Evolutionary conservation across 371 early-diverging fungal genomes (phyloP), one percentile per base, ranked within the genome.

Genomic region (Phascolomyces articulosus): DNA sequence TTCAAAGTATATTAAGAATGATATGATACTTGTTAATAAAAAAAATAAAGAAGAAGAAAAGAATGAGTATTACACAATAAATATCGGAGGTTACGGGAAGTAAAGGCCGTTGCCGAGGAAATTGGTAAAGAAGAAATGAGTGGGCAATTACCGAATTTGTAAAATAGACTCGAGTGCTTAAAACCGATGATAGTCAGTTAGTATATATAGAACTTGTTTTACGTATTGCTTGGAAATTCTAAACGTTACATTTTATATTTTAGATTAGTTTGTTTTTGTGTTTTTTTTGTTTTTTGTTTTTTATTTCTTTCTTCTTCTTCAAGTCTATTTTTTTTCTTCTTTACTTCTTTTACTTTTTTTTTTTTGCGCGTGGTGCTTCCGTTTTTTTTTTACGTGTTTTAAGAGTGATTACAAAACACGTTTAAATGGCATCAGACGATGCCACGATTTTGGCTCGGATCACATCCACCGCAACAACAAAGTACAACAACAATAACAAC

Each of bases 61-160:
- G 9, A 44, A 31, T 13, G 38, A 9, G 44, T 44, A 13, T 6
- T 38, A 9, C 38, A 38, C 16, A 16, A n/a, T 44, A 13, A 44
- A 13, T 26, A 26, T 38, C 47, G 48, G 27, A 40, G 38, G 40
- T 55, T 38, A 55, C 38, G 34, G 56, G 34, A 9, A 55, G 16
- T 20, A 10, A 55, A n/a, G n/a, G 31, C 38, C 56, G 38, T 31
- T 55, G 56, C 38, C 56, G 34, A 38, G 34, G 38, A 28, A 38
- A 38, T 24, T 29, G 20, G 34, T 20, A 38, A 55, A 7, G 38
- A 55, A n/a, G n/a, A 51, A 51, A 51, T 0, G 56, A 20, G 28
- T 51, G 62, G 48, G 40, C 41, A 24, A 53, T 53, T 61, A 24
- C 62, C 62, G 53, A 24, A 61, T 61, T 61, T 61, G 62, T 61